phyloP scores from a whole-genome alignment of 1,284 basidiomycete genomes.

The Trametes versicolor region DNA sequence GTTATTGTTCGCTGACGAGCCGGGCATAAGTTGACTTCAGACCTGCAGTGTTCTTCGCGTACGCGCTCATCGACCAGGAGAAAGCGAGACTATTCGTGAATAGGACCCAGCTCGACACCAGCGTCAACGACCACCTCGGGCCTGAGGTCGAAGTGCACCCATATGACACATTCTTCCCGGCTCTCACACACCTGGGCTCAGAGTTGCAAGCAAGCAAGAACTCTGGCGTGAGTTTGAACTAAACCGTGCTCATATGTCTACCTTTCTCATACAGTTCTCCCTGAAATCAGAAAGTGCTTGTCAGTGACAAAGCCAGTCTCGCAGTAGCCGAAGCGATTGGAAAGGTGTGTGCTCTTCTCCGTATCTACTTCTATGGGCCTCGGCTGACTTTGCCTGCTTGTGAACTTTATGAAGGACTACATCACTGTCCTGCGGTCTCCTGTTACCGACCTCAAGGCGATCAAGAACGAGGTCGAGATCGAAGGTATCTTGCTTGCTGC shows the following conservation, averaged over 20 bases:
- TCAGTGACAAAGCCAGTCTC: constrained; percentile 80
- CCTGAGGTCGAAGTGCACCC: constrained; percentile 72
- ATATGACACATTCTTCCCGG: constrained; percentile 76
- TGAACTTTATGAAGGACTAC: constrained; percentile 48
- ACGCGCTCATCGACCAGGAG: constrained; percentile 81
- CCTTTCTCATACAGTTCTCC: neutral
- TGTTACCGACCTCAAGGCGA: constrained; percentile 85
- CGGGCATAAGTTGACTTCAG: no score
- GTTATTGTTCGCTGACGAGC: neutral
- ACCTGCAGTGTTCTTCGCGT: constrained; percentile 88
- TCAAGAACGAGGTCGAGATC: constrained; percentile 90
- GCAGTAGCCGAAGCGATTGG: constrained; percentile 84
- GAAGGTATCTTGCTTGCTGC: constrained; percentile 34
- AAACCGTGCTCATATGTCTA: neutral
- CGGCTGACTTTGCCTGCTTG: constrained; percentile 34
- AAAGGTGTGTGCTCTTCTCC: constrained; percentile 51
- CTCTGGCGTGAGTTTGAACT: constrained; percentile 45
- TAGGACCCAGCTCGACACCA: constrained; percentile 66
- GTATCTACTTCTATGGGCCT: constrained; percentile 7
- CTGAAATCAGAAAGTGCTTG: constrained; percentile 60
- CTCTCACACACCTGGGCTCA: constrained; percentile 63
- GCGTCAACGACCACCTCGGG: constrained; percentile 67
- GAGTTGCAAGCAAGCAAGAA: constrained; percentile 56
- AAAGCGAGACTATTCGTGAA: constrained; percentile 82
- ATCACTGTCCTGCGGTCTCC: constrained; percentile 75